Evolutionary conservation across 331 rosid genomes (phyloP).

Genomic region (Rosa hybrid): DNA sequence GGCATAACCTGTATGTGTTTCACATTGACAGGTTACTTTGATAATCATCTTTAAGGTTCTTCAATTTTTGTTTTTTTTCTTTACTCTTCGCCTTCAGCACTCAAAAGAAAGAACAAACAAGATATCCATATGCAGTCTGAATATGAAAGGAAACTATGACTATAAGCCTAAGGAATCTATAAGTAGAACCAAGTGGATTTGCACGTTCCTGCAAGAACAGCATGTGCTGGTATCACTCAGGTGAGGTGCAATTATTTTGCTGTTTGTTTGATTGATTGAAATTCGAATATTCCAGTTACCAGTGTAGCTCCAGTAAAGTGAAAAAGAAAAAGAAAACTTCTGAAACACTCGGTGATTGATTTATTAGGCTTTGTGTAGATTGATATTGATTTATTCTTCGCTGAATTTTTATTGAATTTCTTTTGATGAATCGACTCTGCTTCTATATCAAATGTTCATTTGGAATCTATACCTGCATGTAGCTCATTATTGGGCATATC

Average conservation of each 20-base stretch:
- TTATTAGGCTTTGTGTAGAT: neutral
- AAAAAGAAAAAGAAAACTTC: neutral
- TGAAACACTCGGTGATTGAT: neutral
- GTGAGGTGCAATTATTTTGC: neutral
- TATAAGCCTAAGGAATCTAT: neutral
- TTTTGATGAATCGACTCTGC: neutral
- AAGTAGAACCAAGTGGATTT: neutral
- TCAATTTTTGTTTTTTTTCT: constrained; percentile 12
- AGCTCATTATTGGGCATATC: neutral
- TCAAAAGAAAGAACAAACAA: neutral
- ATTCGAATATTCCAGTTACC: neutral
- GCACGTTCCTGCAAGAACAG: neutral
- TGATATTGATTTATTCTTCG: neutral
- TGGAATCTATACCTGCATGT: neutral
- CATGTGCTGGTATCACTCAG: neutral
- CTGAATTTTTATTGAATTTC: neutral
- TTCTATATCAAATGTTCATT: neutral
- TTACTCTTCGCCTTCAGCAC: constrained; percentile 13
- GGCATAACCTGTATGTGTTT: neutral
- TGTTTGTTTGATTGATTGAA: neutral
- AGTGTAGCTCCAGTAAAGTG: neutral
- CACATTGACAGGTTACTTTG: constrained; percentile 11
- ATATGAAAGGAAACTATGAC: neutral
- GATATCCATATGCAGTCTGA: neutral
- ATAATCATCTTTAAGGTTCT: neutral